phyloP scores from a whole-genome alignment of 495 filamentous ascomycete species.

The Glarea lozoyensis region DNA sequence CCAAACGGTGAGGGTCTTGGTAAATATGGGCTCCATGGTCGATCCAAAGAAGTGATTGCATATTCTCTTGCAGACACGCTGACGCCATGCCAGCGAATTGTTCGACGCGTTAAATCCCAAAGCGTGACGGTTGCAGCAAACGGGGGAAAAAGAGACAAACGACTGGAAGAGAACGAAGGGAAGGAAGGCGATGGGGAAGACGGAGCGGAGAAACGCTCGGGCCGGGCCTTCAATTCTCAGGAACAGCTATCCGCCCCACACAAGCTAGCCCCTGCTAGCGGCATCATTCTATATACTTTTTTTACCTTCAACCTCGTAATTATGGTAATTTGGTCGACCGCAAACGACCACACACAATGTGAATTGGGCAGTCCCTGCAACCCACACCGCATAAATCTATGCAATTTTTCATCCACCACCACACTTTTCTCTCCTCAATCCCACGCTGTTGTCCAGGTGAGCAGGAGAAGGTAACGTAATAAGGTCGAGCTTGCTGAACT shows the following conservation, averaged over 20 bases:
- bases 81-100: constrained; percentile 1
- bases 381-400: constrained; percentile 5
- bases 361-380: constrained; percentile 3
- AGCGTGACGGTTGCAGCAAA: neutral
- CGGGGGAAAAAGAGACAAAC: neutral
- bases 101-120: neutral
- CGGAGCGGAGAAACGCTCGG: constrained; percentile 5
- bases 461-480: neutral
- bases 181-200: neutral
- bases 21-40: neutral
- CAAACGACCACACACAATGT: too few relatives aligned
- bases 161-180: neutral
- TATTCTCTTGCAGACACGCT: neutral
- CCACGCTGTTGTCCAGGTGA: neutral
- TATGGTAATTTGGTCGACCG: neutral
- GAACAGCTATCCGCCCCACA: constrained; percentile 4
- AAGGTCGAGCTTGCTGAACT: too few relatives aligned
- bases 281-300: neutral
- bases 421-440: too few relatives aligned
- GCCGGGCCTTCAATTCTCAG: too few relatives aligned
- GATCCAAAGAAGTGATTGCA: neutral
- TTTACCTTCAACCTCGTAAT: constrained; percentile 7
- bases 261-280: neutral
- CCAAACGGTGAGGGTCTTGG: neutral
- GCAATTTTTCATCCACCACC: too few relatives aligned